Percentiles rank a stretch among this genome's conserved stretches.
Conservation (phyloP, 768 basidiomycete genomes). For the Kwoniella botswanensis region DNA sequence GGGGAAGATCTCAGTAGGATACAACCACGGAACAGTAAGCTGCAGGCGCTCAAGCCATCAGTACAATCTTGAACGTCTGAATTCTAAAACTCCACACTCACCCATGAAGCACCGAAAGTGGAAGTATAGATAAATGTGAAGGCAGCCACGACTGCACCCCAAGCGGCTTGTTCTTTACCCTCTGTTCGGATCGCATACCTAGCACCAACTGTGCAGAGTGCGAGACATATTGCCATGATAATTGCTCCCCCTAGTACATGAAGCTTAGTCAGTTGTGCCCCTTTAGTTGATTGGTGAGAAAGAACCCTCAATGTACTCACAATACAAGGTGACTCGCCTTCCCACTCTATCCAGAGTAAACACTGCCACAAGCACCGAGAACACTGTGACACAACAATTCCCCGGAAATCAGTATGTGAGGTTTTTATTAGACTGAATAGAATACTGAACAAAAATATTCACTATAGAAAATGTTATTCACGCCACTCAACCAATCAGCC, state of each 20-base stretch:
- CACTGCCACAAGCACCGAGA: conserved; percentile 33
- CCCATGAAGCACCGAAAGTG: conserved; percentile 39
- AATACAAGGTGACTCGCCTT: conserved; percentile 31
- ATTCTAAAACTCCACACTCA: background rate
- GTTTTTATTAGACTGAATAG: too few species aligned
- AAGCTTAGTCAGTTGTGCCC: background rate
- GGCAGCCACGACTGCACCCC: conserved; percentile 30
- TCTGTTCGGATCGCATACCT: conserved; percentile 12
- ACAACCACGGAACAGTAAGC: conserved; percentile 40
- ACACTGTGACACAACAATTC: conserved; percentile 1
- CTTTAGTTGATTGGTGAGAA: background rate
- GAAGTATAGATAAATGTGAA: conserved; percentile 35
- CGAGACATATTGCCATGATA: conserved; percentile 28
- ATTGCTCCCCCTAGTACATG: conserved; percentile 21
- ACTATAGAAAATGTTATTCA: conserved; percentile 44
- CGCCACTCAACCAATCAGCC: conserved; percentile 31
- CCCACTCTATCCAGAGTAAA: conserved; percentile 40
- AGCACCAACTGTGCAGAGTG: conserved; percentile 25
- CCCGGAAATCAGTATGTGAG: too few species aligned
- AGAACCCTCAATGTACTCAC: background rate
- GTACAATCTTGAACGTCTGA: background rate
- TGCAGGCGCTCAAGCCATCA: background rate
- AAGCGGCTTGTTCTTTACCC: conserved; percentile 4
- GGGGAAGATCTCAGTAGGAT: conserved; percentile 39
- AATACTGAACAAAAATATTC: background rate